Evolutionary conservation across 139 green algal genomes (phyloP).

Genomic region (Chlamydomonas urium): DNA sequence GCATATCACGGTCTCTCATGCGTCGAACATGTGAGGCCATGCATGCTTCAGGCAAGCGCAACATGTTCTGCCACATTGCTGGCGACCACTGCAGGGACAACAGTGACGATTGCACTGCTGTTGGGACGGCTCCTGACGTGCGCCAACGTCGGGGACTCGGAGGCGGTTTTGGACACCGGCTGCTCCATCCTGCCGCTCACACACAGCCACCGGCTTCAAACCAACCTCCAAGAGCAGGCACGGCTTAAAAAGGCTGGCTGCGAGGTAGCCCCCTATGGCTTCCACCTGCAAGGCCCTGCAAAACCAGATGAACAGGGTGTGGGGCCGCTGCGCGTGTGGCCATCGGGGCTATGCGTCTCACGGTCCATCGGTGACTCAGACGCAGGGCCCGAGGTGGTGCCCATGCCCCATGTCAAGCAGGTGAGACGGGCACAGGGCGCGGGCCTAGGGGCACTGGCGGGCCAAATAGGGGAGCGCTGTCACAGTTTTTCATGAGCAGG

Average conservation of each 20-base stretch:
- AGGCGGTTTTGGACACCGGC: constrained; percentile 71
- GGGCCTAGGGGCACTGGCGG: no score
- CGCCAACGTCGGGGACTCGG: constrained; percentile 83
- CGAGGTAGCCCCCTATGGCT: constrained; percentile 56
- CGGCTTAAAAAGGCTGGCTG: constrained; percentile 48
- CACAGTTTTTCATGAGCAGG: no score
- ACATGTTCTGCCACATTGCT: no score
- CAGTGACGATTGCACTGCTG: constrained; percentile 37
- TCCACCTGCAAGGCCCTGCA: constrained; percentile 61
- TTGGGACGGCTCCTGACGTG: constrained; percentile 74
- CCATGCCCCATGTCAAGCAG: constrained; percentile 82
- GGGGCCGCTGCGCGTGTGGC: constrained; percentile 86
- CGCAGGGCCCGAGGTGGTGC: constrained; percentile 71
- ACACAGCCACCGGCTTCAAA: constrained; percentile 44
- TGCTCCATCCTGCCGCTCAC: constrained; percentile 36
- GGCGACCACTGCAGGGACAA: constrained; percentile 16
- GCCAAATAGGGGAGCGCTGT: no score
- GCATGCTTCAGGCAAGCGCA: no score
- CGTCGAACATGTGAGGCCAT: no score
- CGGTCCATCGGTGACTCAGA: constrained; percentile 86
- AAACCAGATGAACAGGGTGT: constrained; percentile 62
- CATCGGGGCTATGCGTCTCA: constrained; percentile 83
- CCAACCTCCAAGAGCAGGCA: constrained; percentile 37
- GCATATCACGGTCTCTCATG: no score
- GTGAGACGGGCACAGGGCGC: no score